These are phyloP conservation scores for Arabidopsis hybrid DNA, from an alignment of 441 rosid species.

Conservation along the genomic window DNA sequence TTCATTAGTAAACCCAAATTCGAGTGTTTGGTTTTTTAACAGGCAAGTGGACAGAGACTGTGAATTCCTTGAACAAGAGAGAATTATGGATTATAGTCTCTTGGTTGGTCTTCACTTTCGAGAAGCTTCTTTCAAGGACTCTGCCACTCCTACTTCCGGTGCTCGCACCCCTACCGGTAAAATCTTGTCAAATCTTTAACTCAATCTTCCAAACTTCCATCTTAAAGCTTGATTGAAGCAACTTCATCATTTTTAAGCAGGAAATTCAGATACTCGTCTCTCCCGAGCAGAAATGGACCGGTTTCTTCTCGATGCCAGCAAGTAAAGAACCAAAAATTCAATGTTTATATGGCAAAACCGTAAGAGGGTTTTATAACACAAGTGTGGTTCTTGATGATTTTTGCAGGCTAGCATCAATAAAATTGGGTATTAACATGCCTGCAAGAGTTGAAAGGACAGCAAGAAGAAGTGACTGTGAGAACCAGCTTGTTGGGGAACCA, in stretches of 20 bases:
- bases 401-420: slow-evolving; percentile 74
- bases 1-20: not conserved
- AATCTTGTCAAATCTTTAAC: slow-evolving; percentile 37
- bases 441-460: slow-evolving; percentile 79
- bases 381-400: slow-evolving; percentile 4
- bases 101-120: slow-evolving; percentile 91
- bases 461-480: slow-evolving; percentile 67
- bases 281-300: slow-evolving; percentile 69
- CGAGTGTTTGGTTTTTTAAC: slow-evolving; percentile 34
- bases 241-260: slow-evolving; percentile 49
- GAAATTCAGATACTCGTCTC: slow-evolving; percentile 58
- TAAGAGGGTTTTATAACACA: not conserved
- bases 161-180: slow-evolving; percentile 76
- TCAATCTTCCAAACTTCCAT: slow-evolving; percentile 20
- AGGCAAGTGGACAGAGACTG: slow-evolving; percentile 98
- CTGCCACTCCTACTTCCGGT: slow-evolving; percentile 57
- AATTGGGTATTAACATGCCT: slow-evolving; percentile 78
- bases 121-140: slow-evolving; percentile 56
- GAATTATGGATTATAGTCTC: slow-evolving; percentile 97
- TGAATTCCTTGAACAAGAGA: slow-evolving; percentile 92
- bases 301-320: slow-evolving; percentile 61
- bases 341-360: not conserved
- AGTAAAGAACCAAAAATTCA: slow-evolving; percentile 53
- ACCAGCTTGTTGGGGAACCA: slow-evolving; percentile 82
- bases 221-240: slow-evolving; percentile 29